Evolutionary conservation across 2,329 filamentous ascomycete genomes (phyloP), one percentile per base, ranked within the genome.

Genomic region (Nemania sp.): DNA sequence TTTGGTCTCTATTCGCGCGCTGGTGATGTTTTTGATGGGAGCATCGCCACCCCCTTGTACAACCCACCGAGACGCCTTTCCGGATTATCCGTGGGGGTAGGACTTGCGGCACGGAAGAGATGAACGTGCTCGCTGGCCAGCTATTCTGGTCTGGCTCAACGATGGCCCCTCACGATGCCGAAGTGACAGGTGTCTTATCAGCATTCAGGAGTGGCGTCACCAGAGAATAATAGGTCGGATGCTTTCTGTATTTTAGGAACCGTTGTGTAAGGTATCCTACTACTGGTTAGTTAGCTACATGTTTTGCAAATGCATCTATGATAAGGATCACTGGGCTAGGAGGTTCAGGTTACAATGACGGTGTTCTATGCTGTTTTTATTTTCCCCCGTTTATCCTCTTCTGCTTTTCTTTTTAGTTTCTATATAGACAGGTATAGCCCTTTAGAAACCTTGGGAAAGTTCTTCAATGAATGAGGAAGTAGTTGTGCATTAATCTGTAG

Each of bases 1-100:
- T 69, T 70, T 68, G 67, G 68, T 67, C 66, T 70, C 67, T 66
- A 71, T 69, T 64, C 65, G 66, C 53, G 61, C 60, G 50, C 64
- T 63, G 65, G 66, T 63, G 47, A 63, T 62, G 56, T 65, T 53
- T n/a, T 56, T 57, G 34, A 55, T 63, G 66, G 62, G 18, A 67
- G 69, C 68, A 51, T 63, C 49, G 58, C 56, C 52, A 54, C 56
- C 63, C 61, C 55, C 64, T 53, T 53, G 57, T 59, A 65, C 46
- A 40, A 57, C 50, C 57, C 48, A 55, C 47, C 58, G 53, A 56
- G 32, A 55, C 37, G 49, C 29, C 35, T 39, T 39, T 39, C 10
- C 15, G 11, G 11, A 13, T 39, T 4, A 13, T n/a, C 35, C 10
- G 15, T 7, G 34, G 32, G 37, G 54, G 34, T 39, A 59, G 50